Evolutionary conservation across 2,329 filamentous ascomycete genomes (phyloP), one percentile per base, ranked within the genome.

Genomic region (Dothiorella sarmentorum): DNA sequence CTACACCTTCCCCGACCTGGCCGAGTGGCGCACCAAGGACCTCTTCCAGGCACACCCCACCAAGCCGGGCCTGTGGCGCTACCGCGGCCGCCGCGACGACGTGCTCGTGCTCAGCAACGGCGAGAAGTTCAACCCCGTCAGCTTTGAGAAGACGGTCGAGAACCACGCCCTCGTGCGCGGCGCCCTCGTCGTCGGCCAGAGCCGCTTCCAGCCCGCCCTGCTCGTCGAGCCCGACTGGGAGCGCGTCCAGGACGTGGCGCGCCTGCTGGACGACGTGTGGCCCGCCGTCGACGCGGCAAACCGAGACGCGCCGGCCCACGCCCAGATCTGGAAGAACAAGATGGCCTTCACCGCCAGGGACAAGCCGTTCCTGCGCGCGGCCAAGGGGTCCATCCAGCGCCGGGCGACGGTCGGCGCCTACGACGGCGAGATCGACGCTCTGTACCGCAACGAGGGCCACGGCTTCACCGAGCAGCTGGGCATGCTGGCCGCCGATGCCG

Each of bases 301-400:
- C 43, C 62, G 66, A 2, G 60, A 65, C 0, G 71, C 73, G 11
- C 71, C 73, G 0, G 71, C 73, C 11, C 76, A 79, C 62, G 74
- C 71, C 3, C 73, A 75, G 35, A 66, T 83, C 1, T 70, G 69
- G 52, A 74, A 72, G 60, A 70, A 72, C 26, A 76, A 73, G 56
- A 71, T 82, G 27, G 66, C 73, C 0, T 68, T 81, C 49, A 67
- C 77, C 0, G 69, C 73, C 3, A 66, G 66, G 6, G 66, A 69
- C 3, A 77, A 78, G 64, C 75, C 76, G 0, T 79, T 82, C 49
- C 63, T 73, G 3, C 71, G 68, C 15, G 78, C 79, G 0, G 73
- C 76, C 13, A 81, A 82, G 63, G 75, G 76, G 0, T 78, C 72
- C 0, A 70, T 79, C 3, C 75, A 77, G 64, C 72, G 78, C 3